Evolutionary conservation across 2,329 filamentous ascomycete species (phyloP).

Genomic region (Microsporum canis): DNA sequence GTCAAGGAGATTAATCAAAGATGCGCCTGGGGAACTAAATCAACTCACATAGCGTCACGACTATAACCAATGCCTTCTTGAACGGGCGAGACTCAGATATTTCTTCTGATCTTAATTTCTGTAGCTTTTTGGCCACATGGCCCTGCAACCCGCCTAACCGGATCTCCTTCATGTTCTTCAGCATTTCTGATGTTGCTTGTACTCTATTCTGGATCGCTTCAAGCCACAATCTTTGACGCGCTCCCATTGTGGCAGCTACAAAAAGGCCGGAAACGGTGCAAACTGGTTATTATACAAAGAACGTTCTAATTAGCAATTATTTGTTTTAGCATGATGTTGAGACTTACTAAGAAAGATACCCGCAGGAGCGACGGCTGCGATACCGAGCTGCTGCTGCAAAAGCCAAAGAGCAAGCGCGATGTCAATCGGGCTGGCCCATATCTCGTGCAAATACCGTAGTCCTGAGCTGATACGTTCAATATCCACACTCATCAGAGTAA

Average conservation of each 20-base stretch:
- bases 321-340: neutral
- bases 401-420: conserved; percentile 6
- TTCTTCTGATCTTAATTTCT: neutral
- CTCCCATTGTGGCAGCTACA: neutral
- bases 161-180: neutral
- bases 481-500: conserved; percentile 7
- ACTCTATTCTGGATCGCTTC: neutral
- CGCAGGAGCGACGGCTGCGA: neutral
- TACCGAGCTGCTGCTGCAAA: conserved; percentile 5
- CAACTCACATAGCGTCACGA: neutral
- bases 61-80: neutral
- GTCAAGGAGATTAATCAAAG: too few species aligned
- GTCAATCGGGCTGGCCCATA: conserved; percentile 5
- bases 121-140: neutral
- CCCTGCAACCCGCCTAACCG: neutral
- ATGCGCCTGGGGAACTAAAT: neutral
- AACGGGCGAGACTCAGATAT: neutral
- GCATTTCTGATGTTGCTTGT: neutral
- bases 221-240: neutral
- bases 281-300: neutral
- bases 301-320: neutral
- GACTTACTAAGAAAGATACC: neutral
- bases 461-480: conserved; percentile 3
- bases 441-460: neutral
- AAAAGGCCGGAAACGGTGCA: neutral